Conservation (phyloP, 2,329 filamentous ascomycete genomes). For the Ophiostoma pallidulum region DNA sequence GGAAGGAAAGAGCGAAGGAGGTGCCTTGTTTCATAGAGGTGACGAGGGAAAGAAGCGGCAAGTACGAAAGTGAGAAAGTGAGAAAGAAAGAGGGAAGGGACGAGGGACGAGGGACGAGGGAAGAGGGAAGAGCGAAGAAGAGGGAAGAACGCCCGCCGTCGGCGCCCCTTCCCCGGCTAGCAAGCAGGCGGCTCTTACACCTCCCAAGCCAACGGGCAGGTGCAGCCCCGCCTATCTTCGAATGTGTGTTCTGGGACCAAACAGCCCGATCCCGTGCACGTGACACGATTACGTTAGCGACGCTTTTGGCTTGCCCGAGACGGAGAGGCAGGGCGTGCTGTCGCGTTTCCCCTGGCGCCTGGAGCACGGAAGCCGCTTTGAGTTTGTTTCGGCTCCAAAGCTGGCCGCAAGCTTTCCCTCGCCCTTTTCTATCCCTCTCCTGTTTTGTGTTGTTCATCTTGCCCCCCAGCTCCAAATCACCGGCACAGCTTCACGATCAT, state of each 20-base stretch:
- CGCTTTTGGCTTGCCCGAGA: too few relatives aligned
- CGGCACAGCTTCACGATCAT: background rate
- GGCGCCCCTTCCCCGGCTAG: too few relatives aligned
- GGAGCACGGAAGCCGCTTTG: slow-evolving; percentile 7
- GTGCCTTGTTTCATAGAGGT: background rate
- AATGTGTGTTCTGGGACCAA: too few relatives aligned
- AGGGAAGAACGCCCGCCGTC: too few relatives aligned
- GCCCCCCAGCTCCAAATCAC: background rate
- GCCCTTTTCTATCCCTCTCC: background rate
- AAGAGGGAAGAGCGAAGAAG: too few relatives aligned
- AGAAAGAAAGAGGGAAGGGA: background rate
- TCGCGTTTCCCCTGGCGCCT: slow-evolving; percentile 39
- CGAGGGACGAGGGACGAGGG: too few relatives aligned
- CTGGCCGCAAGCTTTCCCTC: slow-evolving; percentile 5
- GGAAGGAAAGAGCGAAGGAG: background rate
- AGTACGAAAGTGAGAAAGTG: background rate
- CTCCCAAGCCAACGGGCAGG: too few relatives aligned
- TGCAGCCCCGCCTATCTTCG: too few relatives aligned
- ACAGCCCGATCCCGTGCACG: too few relatives aligned
- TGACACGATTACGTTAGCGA: slow-evolving; percentile 6
- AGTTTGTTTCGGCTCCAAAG: slow-evolving; percentile 6
- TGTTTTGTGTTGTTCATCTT: slow-evolving; percentile 4
- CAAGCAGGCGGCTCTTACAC: too few relatives aligned
- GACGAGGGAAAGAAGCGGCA: background rate
- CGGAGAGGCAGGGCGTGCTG: slow-evolving; percentile 23